phyloP scores from a whole-genome alignment of 164 flowering plant species.

The Vitis rotundifolia region DNA sequence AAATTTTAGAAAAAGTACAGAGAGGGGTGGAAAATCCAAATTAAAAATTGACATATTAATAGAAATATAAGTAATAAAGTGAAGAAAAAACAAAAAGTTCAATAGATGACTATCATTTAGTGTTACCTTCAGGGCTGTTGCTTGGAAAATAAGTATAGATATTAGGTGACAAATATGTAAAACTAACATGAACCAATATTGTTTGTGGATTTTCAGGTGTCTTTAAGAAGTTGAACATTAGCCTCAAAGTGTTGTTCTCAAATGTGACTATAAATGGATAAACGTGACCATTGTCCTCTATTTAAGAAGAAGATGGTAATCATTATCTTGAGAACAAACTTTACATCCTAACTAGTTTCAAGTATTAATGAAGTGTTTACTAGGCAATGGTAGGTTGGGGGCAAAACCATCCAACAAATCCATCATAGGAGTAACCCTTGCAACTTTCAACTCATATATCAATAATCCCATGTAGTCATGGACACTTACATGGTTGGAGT shows the following conservation, averaged over 20 bases:
- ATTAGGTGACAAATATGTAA: constrained; percentile 66
- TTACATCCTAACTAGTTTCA: constrained; percentile 7
- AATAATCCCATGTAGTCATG: no score
- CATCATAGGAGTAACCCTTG: constrained; percentile 57
- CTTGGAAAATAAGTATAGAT: constrained; percentile 79
- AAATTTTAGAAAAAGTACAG: neutral
- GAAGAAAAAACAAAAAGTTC: neutral
- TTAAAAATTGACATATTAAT: neutral
- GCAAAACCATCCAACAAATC: constrained; percentile 85
- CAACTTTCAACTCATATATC: constrained; percentile 5
- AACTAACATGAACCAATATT: constrained; percentile 71
- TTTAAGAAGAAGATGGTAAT: constrained; percentile 8
- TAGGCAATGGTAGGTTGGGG: constrained; percentile 39
- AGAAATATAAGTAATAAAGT: neutral
- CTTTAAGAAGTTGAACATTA: constrained; percentile 82
- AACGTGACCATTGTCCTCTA: constrained; percentile 57
- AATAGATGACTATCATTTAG: neutral
- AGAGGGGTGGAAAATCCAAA: neutral
- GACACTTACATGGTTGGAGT: no score
- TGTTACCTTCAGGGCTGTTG: constrained; percentile 96
- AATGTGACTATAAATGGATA: constrained; percentile 75
- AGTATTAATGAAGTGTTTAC: constrained; percentile 24
- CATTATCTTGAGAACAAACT: constrained; percentile 4
- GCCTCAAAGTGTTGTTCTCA: constrained; percentile 74
- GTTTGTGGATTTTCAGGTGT: constrained; percentile 60